These are phyloP conservation scores for Entoloma clypeatum DNA, from an alignment of 1,284 basidiomycete genomes.

Conservation along the genomic window DNA sequence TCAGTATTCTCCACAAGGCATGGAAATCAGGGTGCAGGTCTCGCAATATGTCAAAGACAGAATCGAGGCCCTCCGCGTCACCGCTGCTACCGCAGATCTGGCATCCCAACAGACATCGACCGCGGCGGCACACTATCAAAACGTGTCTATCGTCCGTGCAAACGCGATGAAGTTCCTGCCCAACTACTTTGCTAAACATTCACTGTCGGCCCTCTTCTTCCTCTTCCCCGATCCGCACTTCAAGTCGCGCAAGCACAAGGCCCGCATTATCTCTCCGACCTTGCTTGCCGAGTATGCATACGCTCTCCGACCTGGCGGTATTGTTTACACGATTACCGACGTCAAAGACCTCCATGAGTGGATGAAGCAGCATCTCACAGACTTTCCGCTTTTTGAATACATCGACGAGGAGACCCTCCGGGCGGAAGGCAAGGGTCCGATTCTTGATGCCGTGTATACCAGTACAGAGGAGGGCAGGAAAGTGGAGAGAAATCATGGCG, in stretches of 20 bases:
- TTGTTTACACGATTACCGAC: conserved; percentile 98
- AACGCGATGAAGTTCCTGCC: conserved; percentile 99
- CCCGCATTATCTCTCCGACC: conserved; percentile 94
- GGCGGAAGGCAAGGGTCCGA: conserved; percentile 63
- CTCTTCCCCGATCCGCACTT: conserved; percentile 99
- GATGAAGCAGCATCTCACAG: conserved; percentile 88
- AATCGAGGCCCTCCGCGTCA: conserved; percentile 81
- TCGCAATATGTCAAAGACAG: conserved; percentile 96
- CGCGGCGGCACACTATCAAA: conserved; percentile 63
- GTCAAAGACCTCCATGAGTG: conserved; percentile 92
- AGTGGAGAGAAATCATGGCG: conserved; percentile 87
- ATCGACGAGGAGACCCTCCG: conserved; percentile 76
- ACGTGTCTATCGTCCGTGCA: conserved; percentile 91
- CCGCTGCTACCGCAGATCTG: conserved; percentile 36
- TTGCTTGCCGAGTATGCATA: conserved; percentile 95
- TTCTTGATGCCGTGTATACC: conserved; percentile 77
- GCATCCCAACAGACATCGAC: conserved; percentile 17
- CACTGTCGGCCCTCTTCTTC: conserved; percentile 93
- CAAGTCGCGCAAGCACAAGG: conserved; percentile 98
- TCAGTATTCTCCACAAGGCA: conserved; percentile 55
- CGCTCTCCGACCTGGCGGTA: conserved; percentile 85
- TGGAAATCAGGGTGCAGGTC: conserved; percentile 97
- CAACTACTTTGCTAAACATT: conserved; percentile 92
- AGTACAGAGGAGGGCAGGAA: conserved; percentile 97
- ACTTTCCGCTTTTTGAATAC: conserved; percentile 84